phyloP scores from a whole-genome alignment of 1,284 basidiomycete species.

The Naganishia cerealis region DNA sequence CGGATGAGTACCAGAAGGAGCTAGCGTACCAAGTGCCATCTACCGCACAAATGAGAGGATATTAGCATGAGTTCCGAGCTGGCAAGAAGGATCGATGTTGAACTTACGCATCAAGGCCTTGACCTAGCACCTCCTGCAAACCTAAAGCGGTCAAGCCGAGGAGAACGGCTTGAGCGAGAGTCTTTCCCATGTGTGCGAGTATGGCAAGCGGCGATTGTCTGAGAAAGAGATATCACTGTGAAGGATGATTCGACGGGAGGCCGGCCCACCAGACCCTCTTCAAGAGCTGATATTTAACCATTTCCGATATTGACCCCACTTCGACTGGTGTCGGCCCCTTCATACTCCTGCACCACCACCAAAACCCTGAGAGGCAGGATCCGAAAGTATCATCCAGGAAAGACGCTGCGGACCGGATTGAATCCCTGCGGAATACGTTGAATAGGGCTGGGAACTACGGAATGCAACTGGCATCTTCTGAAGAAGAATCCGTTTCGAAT shows the following conservation, averaged over 20 bases:
- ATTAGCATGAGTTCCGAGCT: background rate
- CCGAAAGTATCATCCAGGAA: background rate
- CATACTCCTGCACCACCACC: too few relatives aligned
- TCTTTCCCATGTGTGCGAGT: background rate
- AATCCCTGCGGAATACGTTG: background rate
- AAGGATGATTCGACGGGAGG: background rate
- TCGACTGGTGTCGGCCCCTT: too few relatives aligned
- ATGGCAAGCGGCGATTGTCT: background rate
- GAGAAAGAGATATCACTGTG: background rate
- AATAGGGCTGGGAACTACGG: background rate
- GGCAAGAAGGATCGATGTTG: background rate
- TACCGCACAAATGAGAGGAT: background rate
- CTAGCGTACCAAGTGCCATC: background rate
- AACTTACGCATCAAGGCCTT: conserved; percentile 3
- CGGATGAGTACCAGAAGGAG: background rate
- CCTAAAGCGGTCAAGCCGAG: background rate
- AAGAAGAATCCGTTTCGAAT: background rate
- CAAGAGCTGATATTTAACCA: background rate
- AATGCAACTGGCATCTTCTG: background rate
- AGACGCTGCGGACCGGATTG: background rate
- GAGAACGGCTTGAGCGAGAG: background rate
- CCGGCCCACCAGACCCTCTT: background rate
- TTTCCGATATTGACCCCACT: too few relatives aligned
- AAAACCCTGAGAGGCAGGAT: too few relatives aligned
- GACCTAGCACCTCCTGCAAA: background rate